Percentiles rank a stretch among this genome's conserved stretches.
phyloP scores from a whole-genome alignment of 805 yeast genomes.

The Nakazawaea anatomiae region DNA sequence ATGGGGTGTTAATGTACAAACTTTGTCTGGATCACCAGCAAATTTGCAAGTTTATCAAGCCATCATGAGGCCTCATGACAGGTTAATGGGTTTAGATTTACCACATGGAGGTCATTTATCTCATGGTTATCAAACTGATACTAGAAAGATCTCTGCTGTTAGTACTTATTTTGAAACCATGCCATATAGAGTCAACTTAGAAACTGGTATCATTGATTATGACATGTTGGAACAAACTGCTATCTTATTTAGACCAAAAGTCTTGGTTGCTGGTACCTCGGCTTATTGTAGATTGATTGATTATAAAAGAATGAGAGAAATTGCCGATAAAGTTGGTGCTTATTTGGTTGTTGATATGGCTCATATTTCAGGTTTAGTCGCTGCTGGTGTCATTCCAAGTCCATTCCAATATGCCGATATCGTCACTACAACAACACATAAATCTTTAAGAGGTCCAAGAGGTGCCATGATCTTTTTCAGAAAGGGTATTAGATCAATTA shows the following conservation, averaged over 20 bases:
- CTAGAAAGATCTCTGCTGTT: constrained; percentile 90
- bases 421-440: constrained; percentile 98
- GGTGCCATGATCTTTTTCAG: constrained; percentile 99
- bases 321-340: constrained; percentile 97
- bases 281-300: constrained; percentile 97
- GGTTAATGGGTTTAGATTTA: constrained; percentile 95
- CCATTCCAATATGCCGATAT: constrained; percentile 97
- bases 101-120: constrained; percentile 99
- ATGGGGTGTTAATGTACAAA: constrained; percentile 99
- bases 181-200: constrained; percentile 93
- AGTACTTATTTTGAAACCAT: constrained; percentile 96
- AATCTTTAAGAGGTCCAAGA: constrained; percentile 98
- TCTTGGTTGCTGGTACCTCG: constrained; percentile 95
- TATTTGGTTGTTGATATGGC: constrained; percentile 97
- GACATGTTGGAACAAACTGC: constrained; percentile 93
- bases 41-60: constrained; percentile 96
- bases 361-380: constrained; percentile 91
- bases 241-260: constrained; percentile 88
- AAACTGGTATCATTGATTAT: constrained; percentile 93
- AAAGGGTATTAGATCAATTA: constrained; percentile 84
- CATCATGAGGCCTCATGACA: constrained; percentile 88
- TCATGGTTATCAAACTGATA: constrained; percentile 95
- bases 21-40: constrained; percentile 96
- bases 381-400: constrained; percentile 92
- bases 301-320: constrained; percentile 92